Base-by-base conservation (phyloP, 305 asterid genomes). In the Fraxinus sp. region DNA sequence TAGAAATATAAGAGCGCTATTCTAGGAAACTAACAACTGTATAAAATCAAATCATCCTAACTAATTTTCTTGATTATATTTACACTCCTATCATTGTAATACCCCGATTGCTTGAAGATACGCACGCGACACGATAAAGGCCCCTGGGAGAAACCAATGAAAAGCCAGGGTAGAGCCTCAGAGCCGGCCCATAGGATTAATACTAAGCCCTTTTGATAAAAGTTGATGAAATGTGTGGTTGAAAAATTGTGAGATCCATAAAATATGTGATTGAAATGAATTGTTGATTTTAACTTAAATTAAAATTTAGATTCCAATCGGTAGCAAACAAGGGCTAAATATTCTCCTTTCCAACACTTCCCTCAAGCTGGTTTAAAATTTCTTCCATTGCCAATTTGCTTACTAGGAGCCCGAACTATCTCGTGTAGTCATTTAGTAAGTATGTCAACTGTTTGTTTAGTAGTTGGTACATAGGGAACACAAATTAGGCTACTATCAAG, bases 381-480 rank as follows among this genome's bases (percentile, higher is more conserved):
- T 68, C 64, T 35, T 68, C 62, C 32, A 37, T 68, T 7, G 37
- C 46, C 64, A 79, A 24, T 77, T 79, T 79, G 64, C 82, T 46
- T 46, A 14, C 7, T 46, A 46, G 59, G 59, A 46, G 20, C 59
- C n/a, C 59, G 7, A 46, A 46, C 59, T 14, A 16, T 46, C 57
- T 46, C 59, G 2, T 46, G 20, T 46, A 46, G 59, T 46, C 59
- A 18, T 39, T 39, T 39, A 39, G 46, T 39, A 39, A 46, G 20
- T 46, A 46, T 46, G 18, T 14, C 20, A 14, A 6, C 5, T 3
- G 20, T 46, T 46, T 46, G 20, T 46, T 46, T 14, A 46, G 59
- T 46, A 46, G 59, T 46, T 14, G 59, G 59, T 46, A 46, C 59
- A 46, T 46, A 46, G 59, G 59, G 59, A 46, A 46, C 59, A 46